Percentiles rank a stretch among this genome's conserved stretches.
Conservation (phyloP, 2,329 filamentous ascomycete species). For the Phialophora chinensis region DNA sequence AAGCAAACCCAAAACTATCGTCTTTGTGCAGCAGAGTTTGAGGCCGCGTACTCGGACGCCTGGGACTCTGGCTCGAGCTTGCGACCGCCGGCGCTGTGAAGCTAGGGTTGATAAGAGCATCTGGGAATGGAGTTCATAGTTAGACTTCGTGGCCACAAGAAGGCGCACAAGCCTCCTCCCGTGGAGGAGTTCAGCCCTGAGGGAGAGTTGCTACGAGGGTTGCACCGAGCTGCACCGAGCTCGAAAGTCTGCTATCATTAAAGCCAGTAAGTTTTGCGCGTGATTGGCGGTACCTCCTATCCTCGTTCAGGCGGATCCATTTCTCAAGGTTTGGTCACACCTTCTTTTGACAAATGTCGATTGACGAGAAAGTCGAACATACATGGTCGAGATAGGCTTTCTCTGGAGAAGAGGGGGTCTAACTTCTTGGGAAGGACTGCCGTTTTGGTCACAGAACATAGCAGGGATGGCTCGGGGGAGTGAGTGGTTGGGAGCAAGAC, state of each 20-base stretch:
- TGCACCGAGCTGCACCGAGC: background rate
- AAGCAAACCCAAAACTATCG: too few species aligned
- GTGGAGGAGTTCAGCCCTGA: background rate
- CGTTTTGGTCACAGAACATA: background rate
- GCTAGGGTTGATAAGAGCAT: background rate
- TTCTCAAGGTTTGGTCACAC: background rate
- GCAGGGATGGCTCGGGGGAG: background rate
- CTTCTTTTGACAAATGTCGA: background rate
- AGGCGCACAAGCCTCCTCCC: background rate
- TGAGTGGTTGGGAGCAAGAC: background rate
- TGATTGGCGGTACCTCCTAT: background rate
- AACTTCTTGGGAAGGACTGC: background rate
- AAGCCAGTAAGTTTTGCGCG: background rate
- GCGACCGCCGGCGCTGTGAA: background rate
- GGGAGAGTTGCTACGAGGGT: background rate
- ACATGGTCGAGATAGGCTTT: background rate
- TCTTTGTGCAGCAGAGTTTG: background rate
- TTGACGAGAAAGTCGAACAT: background rate
- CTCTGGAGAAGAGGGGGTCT: slow-evolving; percentile 1
- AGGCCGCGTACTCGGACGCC: background rate
- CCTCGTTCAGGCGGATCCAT: background rate
- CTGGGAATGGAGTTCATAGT: background rate
- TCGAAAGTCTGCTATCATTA: background rate
- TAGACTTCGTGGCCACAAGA: background rate
- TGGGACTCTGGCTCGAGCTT: background rate